Evolutionary conservation across 495 filamentous ascomycete species (phyloP), one percentile per base, ranked within the genome.

Genomic region (Xylaria sp.): DNA sequence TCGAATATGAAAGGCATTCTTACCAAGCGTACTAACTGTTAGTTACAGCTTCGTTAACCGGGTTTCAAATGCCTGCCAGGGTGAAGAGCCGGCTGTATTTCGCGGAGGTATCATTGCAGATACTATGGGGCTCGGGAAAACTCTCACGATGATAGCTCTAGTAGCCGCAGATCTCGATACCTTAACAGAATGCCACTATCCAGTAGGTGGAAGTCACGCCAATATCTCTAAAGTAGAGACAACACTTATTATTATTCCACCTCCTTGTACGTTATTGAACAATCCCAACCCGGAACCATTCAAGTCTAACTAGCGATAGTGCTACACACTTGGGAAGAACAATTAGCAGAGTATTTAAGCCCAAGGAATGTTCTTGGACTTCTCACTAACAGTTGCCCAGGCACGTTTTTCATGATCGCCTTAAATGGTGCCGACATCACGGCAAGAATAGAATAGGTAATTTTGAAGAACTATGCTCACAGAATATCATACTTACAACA

Each of bases 91-190:
- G 8, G 4, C 35, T 2, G 5, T 41, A 0, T 61, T 61, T 24
- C 12, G 12, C 15, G 58, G 58, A 2, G 58, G 58, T 14, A 52
- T 66, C 29, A 70, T 70, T 44, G 82, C 82, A 0, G 82, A 84
- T 64, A 70, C 78, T 5, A 84, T 83, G 82, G 81, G 82, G 11
- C 73, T 84, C 0, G 82, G 82, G 0, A 83, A 83, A 74, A 80
- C 79, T 5, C 58, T 84, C 5, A 78, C 76, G 9, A 81, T 82
- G 74, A 82, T 83, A 29, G 65, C 80, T 29, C 35, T 61, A 3
- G 58, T 61, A 2, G 58, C 58, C 9, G 4, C n/a, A n/a, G 31
- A 33, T 61, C 7, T 58, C n/a, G 46, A 50, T 21, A 50, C 2
- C 46, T 9, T 17, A 12, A 50, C 2, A 50, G 46, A 50, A 8